Evolutionary conservation across 2,329 filamentous ascomycete genomes (phyloP).

Genomic region (Ophiocordyceps sinensis): DNA sequence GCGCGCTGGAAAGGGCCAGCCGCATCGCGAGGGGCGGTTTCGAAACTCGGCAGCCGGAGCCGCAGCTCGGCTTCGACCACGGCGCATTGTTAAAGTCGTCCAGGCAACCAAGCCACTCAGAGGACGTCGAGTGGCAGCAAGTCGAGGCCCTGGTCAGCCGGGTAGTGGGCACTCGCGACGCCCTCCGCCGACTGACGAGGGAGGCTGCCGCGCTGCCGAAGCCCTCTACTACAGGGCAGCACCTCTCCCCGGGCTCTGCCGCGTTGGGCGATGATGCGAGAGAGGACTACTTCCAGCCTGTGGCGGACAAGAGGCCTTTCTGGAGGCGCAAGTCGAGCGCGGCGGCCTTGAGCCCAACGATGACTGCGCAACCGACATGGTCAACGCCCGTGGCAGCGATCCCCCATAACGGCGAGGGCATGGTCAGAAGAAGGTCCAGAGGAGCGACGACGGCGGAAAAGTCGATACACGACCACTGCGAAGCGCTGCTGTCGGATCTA

Average conservation of each 20-base stretch:
- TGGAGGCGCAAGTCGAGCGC: slow-evolving; percentile 80
- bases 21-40: slow-evolving; percentile 40
- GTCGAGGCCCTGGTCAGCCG: slow-evolving; percentile 77
- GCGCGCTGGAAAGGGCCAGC: slow-evolving; percentile 71
- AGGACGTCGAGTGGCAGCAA: slow-evolving; percentile 75
- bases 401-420: slow-evolving; percentile 18
- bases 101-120: slow-evolving; percentile 29
- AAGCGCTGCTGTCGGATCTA: slow-evolving; percentile 69
- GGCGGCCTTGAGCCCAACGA: slow-evolving; percentile 24
- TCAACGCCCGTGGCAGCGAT: slow-evolving; percentile 17
- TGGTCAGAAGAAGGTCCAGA: slow-evolving; percentile 21
- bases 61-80: slow-evolving; percentile 13
- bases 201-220: slow-evolving; percentile 51
- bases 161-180: slow-evolving; percentile 77
- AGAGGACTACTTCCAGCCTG: slow-evolving; percentile 38
- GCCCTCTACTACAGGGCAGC: slow-evolving; percentile 11
- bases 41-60: slow-evolving; percentile 20
- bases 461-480: slow-evolving; percentile 67
- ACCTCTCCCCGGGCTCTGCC: slow-evolving; percentile 29
- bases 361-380: slow-evolving; percentile 22
- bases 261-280: slow-evolving; percentile 8
- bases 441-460: slow-evolving; percentile 37
- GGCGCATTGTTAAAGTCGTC: slow-evolving; percentile 11
- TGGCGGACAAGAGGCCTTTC: slow-evolving; percentile 55
- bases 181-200: slow-evolving; percentile 70